phyloP scores from a whole-genome alignment of 805 yeast species.

The Scheffersomyces coipomensis region DNA sequence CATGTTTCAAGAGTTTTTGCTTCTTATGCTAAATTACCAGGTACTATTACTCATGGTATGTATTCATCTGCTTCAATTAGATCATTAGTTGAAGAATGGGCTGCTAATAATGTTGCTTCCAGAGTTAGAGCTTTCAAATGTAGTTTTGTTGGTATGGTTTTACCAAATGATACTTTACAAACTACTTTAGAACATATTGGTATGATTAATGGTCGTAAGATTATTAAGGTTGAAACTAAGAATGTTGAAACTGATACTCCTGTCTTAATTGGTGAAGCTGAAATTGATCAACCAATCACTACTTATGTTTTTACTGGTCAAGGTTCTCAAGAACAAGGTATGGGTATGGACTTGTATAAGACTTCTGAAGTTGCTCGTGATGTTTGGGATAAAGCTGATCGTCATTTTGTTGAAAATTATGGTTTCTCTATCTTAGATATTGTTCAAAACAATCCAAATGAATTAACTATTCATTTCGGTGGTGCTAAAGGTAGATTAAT shows the following conservation, averaged over 20 bases:
- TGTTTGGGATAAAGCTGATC: slow-evolving; percentile 98
- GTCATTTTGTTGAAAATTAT: slow-evolving; percentile 86
- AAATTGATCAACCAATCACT: slow-evolving; percentile 96
- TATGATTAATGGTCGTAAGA: slow-evolving; percentile 99
- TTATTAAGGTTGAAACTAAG: slow-evolving; percentile 85
- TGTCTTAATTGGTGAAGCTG: slow-evolving; percentile 94
- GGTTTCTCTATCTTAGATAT: slow-evolving; percentile 97
- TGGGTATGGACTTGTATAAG: slow-evolving; percentile 99
- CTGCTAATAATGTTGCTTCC: slow-evolving; percentile 93
- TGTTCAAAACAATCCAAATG: slow-evolving; percentile 93
- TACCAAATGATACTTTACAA: slow-evolving; percentile 88
- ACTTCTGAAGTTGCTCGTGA: slow-evolving; percentile 87
- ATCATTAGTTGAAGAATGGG: slow-evolving; percentile 95
- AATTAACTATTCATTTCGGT: slow-evolving; percentile 93
- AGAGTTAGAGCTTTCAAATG: slow-evolving; percentile 95
- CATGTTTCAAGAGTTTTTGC: slow-evolving; percentile 97
- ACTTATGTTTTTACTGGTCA: slow-evolving; percentile 98
- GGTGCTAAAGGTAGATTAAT: slow-evolving; percentile 96
- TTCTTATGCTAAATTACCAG: slow-evolving; percentile 88
- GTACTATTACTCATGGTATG: slow-evolving; percentile 99
- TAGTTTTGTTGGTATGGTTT: slow-evolving; percentile 92
- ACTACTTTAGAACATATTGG: slow-evolving; percentile 93
- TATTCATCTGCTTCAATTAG: slow-evolving; percentile 95
- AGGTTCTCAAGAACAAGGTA: slow-evolving; percentile 99
- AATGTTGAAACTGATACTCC: slow-evolving; percentile 74